phyloP scores from a whole-genome alignment of 495 filamentous ascomycete species.

The Trypethelium eluteriae region DNA sequence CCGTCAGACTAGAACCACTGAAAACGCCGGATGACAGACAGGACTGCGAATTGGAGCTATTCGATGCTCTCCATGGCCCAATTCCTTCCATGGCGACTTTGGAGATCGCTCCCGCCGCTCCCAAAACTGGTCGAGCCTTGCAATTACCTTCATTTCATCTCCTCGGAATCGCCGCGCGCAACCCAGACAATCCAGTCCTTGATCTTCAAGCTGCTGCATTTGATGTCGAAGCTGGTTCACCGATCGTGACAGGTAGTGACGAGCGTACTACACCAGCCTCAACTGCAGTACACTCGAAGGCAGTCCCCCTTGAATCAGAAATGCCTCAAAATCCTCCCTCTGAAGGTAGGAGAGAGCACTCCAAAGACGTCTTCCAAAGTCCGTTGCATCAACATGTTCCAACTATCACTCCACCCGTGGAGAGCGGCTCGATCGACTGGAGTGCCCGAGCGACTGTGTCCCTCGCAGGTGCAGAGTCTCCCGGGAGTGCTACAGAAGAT shows the following conservation, averaged over 20 bases:
- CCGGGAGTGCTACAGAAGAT: slow-evolving; percentile 25
- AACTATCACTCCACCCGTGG: slow-evolving; percentile 32
- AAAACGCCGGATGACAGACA: slow-evolving; percentile 1
- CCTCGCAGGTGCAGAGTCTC: slow-evolving; percentile 25
- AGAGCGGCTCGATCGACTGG: slow-evolving; percentile 27
- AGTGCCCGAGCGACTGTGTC: slow-evolving; percentile 22
- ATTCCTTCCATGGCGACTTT: background rate
- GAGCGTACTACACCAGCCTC: slow-evolving; percentile 16
- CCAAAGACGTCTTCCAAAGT: slow-evolving; percentile 15
- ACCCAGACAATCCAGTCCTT: slow-evolving; percentile 27
- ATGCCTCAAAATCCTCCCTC: background rate
- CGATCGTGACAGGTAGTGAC: slow-evolving; percentile 25
- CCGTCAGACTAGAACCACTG: background rate
- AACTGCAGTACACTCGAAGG: background rate
- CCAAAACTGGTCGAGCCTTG: slow-evolving; percentile 25
- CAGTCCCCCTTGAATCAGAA: background rate
- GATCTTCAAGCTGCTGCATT: slow-evolving; percentile 2
- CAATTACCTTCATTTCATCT: slow-evolving; percentile 35
- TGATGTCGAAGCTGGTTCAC: slow-evolving; percentile 21
- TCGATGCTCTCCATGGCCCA: background rate
- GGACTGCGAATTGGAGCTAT: background rate
- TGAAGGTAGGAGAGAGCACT: background rate
- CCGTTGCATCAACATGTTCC: slow-evolving; percentile 21
- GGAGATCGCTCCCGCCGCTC: background rate
- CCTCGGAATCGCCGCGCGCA: slow-evolving; percentile 33